Evolutionary conservation across 208 protist genomes (phyloP).

Genomic region (Leishmania tarentolae): DNA sequence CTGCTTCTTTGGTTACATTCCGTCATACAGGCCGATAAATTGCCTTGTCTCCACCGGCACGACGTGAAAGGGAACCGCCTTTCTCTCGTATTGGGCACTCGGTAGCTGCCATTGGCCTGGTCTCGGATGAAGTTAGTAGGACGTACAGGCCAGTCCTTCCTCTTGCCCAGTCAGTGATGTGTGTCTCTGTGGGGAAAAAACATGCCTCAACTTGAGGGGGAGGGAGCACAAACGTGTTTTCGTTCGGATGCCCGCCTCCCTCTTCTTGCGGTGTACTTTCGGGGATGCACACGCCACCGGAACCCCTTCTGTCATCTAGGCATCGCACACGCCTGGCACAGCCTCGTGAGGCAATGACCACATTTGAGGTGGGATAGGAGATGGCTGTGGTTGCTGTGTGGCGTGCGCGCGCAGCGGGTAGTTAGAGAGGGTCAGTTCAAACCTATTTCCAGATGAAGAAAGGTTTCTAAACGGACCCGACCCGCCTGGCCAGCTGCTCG

Average conservation of each 20-base stretch:
- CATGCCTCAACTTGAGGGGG: neutral
- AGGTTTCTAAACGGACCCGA: neutral
- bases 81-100: neutral
- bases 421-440: neutral
- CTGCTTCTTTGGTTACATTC: neutral
- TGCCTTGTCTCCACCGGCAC: neutral
- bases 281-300: neutral
- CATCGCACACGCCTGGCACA: neutral
- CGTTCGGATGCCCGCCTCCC: neutral
- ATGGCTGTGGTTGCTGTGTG: neutral
- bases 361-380: neutral
- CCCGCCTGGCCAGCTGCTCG: neutral
- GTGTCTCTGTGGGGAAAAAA: neutral
- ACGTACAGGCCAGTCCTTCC: neutral
- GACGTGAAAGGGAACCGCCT: neutral
- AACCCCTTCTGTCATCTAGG: neutral
- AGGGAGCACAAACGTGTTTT: neutral
- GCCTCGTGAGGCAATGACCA: neutral
- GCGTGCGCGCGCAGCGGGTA: neutral
- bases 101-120: neutral
- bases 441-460: neutral
- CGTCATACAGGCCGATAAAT: neutral
- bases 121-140: neutral
- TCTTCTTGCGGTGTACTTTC: neutral
- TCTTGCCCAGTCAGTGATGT: neutral